These are phyloP conservation scores for Potentilla sterilis DNA, from an alignment of 306 rosid species.

Conservation along the genomic window DNA sequence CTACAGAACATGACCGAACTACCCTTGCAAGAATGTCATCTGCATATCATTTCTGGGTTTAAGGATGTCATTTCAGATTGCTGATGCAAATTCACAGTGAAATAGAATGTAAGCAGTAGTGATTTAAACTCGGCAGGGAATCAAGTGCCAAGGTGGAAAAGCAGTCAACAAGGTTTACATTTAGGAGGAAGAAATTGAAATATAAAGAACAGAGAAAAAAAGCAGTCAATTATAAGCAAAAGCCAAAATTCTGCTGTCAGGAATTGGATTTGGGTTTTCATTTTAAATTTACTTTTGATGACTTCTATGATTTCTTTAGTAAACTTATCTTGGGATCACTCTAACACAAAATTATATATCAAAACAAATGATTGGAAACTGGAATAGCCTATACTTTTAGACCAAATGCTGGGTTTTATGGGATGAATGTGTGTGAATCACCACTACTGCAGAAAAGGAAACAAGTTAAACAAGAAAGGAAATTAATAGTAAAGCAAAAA, in stretches of 20 bases:
- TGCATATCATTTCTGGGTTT: constrained; percentile 12
- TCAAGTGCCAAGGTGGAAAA: constrained; percentile 27
- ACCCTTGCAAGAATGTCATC: constrained; percentile 21
- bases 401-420: constrained; percentile 46
- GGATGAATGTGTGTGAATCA: constrained; percentile 29
- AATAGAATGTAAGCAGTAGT: constrained; percentile 27
- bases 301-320: constrained; percentile 71
- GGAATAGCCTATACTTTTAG: constrained; percentile 49
- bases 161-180: constrained; percentile 15
- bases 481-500: constrained; percentile 7
- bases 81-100: constrained; percentile 18
- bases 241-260: constrained; percentile 51
- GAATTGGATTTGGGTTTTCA: constrained; percentile 46
- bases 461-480: constrained; percentile 45
- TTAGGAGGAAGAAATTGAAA: constrained; percentile 10
- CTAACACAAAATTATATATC: constrained; percentile 57
- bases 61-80: constrained; percentile 19
- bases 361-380: constrained; percentile 75
- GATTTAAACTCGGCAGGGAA: constrained; percentile 29
- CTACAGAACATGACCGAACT: constrained; percentile 30
- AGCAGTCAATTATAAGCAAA: constrained; percentile 79
- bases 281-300: constrained; percentile 64
- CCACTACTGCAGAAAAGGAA: constrained; percentile 29
- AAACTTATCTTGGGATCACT: constrained; percentile 69
- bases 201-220: constrained; percentile 24